These are phyloP conservation scores for Artemisia tridentata DNA, from an alignment of 129 eudicot genomes.

Conservation along the genomic window DNA sequence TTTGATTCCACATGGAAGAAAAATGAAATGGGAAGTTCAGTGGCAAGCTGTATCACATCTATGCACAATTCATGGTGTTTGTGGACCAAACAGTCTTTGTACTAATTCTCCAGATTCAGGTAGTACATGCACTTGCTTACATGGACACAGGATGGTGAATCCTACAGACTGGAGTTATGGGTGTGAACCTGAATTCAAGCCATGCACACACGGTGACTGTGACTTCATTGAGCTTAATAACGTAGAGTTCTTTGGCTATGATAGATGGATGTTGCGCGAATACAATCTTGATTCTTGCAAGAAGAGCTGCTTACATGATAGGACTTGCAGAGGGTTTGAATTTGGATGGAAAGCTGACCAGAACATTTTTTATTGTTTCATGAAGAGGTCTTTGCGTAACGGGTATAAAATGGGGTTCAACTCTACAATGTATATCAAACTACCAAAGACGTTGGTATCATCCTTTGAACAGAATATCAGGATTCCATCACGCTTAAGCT, in stretches of 20 bases:
- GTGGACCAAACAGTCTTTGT: conserved; percentile 45
- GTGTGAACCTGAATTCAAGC: conserved; percentile 35
- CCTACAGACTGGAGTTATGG: conserved; percentile 38
- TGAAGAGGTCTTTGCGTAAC: conserved; percentile 14
- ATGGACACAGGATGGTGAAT: conserved; percentile 38
- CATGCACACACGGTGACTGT: neutral
- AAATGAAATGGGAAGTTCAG: conserved; percentile 27
- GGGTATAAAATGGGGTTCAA: conserved; percentile 13
- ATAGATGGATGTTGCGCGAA: neutral
- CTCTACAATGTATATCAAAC: conserved; percentile 1
- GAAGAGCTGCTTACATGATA: conserved; percentile 8
- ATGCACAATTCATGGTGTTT: conserved; percentile 30
- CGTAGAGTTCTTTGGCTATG: conserved; percentile 36
- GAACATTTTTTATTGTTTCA: conserved; percentile 4
- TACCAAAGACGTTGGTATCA: neutral
- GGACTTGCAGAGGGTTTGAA: conserved; percentile 27
- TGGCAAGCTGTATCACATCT: conserved; percentile 32
- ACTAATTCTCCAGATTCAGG: conserved; percentile 26
- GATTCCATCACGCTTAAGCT: neutral
- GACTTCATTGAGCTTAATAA: conserved; percentile 32
- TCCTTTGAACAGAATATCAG: neutral
- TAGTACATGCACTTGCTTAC: conserved; percentile 35
- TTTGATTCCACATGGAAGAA: neutral
- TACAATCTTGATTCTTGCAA: conserved; percentile 21
- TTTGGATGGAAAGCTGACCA: conserved; percentile 1